Evolutionary conservation across 192 early-diverging fungal genomes (phyloP), one percentile per base, ranked within the genome.

Genomic region (Rhizophlyctis rosea): DNA sequence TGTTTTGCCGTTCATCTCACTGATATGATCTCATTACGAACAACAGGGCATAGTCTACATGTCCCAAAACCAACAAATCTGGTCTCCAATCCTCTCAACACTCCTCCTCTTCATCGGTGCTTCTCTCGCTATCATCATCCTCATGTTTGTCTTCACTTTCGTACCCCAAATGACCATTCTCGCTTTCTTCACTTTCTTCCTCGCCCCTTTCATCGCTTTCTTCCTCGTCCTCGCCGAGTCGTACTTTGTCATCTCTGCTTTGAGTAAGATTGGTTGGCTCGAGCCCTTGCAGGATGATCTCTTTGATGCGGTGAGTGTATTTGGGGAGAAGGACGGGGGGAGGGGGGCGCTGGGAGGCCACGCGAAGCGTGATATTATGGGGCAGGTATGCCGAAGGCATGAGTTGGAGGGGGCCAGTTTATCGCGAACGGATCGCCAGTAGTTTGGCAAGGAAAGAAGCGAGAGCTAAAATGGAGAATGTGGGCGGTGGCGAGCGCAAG

Each of bases 131-230:
- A 62, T 68, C 24, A 61, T 58, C 3, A 49, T 62, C 36, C 51
- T 31, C 5, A 51, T 67, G 57, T 67, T 67, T 34, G 34, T 67
- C 58, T 61, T 52, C 48, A 18, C 32, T 36, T 68, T 39, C 27
- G n/a, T 68, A 18, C 67, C 67, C 3, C 67, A 68, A 56, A 47
- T 57, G 52, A 53, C 67, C 47, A 25, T 61, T 16, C 59, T 68
- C 27, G 33, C 54, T 31, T 55, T 68, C 39, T 16, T 32, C 34
- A 62, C 67, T 18, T 53, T 53, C 3, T 62, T 62, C 33, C 53
- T 68, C 25, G 67, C 57, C 34, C 35, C 60, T n/a, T 59, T 58
- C 3, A 53, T 16, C 33, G 59, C 67, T 11, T 44, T 68, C 23
- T 49, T 68, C 31, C 67, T 68, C 5, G 67, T 68, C 4, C 34